Percentiles rank a stretch among this genome's conserved stretches.
Conservation (phyloP, 768 basidiomycete species). For the Lactarius hengduanensis region DNA sequence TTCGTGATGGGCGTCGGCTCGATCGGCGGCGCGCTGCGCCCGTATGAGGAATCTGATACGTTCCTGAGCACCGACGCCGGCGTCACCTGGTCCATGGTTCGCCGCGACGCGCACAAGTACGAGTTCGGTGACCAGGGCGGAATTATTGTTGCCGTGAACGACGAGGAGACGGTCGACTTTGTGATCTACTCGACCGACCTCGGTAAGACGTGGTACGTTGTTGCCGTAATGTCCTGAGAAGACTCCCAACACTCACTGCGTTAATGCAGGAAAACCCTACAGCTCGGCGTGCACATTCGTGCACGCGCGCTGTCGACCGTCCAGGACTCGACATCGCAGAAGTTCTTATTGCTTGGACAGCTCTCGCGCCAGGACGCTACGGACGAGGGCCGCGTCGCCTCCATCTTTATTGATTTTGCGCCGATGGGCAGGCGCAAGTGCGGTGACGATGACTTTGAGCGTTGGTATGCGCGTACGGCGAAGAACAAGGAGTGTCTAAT, state of each 20-base stretch:
- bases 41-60: conserved; percentile 88
- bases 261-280: conserved; percentile 58
- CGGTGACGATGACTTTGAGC: conserved; percentile 68
- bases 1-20: conserved; percentile 96
- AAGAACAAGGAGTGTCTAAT: conserved; percentile 77
- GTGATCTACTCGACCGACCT: conserved; percentile 81
- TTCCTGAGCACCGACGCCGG: conserved; percentile 93
- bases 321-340: conserved; percentile 94
- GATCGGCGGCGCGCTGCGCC: conserved; percentile 61
- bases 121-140: conserved; percentile 93
- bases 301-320: conserved; percentile 82
- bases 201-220: conserved; percentile 75
- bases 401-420: conserved; percentile 83
- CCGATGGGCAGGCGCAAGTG: conserved; percentile 70
- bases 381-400: conserved; percentile 58
- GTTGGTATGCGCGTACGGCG: conserved; percentile 78
- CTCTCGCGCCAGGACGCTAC: conserved; percentile 59
- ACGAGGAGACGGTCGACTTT: conserved; percentile 71
- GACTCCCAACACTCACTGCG: not conserved
- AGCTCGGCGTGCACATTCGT: conserved; percentile 68
- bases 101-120: conserved; percentile 80
- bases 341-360: conserved; percentile 86
- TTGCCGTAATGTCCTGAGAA: not conserved
- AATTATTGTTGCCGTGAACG: conserved; percentile 77
- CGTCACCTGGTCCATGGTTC: conserved; percentile 78